Evolutionary conservation across 768 basidiomycete genomes (phyloP), one percentile per base, ranked within the genome.

Genomic region (Boletellus ananiceps): DNA sequence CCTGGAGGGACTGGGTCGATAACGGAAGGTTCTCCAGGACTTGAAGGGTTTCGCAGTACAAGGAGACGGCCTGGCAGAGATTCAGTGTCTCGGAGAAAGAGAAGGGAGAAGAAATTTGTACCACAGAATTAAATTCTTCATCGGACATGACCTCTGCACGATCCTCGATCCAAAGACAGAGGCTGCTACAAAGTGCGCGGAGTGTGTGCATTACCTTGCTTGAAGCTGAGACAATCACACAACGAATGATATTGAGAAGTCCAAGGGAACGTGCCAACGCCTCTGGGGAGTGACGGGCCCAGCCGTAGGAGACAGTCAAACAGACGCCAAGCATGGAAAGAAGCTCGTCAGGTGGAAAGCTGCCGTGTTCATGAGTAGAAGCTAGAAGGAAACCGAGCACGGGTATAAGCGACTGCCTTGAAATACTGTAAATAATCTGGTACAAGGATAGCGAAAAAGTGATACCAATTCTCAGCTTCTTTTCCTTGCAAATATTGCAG

Each of bases 81-180:
- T 14, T 34, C 21, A 52, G 19, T 4, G 15, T 11, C n/a, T 31
- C 36, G 18, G 29, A 42, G 19, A 40, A 16, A 8, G 36, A 36
- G 13, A 12, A 2, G 27, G 39, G 12, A 43, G 54, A 9, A 51
- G 52, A 5, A 57, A 14, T 21, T 59, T 76, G 35, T 60, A 84
- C 84, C 50, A 78, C 52, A 40, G 69, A 62, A 44, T 75, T 75
- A 47, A 79, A 77, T 27, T 81, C 74, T 7, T 69, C 57, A 4
- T 71, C 70, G 3, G 66, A 55, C 42, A 84, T 65, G 14, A 70
- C 50, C 19, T 68, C 64, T 0, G 55, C 38, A 33, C 70, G 69
- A 50, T 84, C 83, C 37, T 69, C 70, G 18, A 84, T 74, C 84
- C 83, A 85, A 27, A 65, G 55, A 46, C 67, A 68, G 5, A 83